Conservation (phyloP, 192 early-diverging fungal genomes). For the Tieghemiomyces parasiticus region DNA sequence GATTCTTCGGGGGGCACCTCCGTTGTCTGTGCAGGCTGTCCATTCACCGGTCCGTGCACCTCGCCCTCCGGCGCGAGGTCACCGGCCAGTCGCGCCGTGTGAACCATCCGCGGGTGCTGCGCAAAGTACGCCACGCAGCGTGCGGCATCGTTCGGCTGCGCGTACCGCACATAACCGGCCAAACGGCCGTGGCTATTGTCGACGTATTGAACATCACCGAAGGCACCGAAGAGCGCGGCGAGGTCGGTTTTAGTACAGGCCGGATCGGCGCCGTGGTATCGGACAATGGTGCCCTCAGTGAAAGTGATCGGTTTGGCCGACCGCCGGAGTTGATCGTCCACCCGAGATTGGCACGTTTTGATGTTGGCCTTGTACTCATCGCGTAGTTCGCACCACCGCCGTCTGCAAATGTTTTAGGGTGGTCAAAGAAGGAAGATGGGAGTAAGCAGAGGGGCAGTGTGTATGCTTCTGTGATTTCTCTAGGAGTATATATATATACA, state of each 20-base stretch:
- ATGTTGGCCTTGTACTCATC: neutral
- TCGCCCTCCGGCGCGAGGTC: neutral
- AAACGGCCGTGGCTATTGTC: neutral
- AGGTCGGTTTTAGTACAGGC: neutral
- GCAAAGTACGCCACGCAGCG: slow-evolving; percentile 6
- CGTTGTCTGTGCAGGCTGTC: neutral
- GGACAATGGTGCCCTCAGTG: slow-evolving; percentile 8
- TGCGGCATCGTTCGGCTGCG: neutral
- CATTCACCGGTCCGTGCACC: neutral
- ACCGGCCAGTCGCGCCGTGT: neutral
- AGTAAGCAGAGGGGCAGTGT: neutral
- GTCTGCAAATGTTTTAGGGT: neutral
- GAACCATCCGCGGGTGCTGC: too few relatives aligned
- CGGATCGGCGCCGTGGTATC: slow-evolving; percentile 1
- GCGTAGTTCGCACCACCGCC: neutral
- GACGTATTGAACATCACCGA: neutral
- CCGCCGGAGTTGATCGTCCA: neutral
- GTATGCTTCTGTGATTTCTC: neutral
- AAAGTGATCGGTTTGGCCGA: neutral
- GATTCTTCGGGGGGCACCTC: neutral
- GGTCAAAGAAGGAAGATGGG: neutral
- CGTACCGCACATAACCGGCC: neutral
- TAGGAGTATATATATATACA: neutral
- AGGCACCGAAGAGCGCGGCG: neutral
- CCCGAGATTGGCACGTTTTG: neutral